Base-by-base conservation (phyloP, 2,329 filamentous ascomycete species). In the Fusarium algeriense region DNA sequence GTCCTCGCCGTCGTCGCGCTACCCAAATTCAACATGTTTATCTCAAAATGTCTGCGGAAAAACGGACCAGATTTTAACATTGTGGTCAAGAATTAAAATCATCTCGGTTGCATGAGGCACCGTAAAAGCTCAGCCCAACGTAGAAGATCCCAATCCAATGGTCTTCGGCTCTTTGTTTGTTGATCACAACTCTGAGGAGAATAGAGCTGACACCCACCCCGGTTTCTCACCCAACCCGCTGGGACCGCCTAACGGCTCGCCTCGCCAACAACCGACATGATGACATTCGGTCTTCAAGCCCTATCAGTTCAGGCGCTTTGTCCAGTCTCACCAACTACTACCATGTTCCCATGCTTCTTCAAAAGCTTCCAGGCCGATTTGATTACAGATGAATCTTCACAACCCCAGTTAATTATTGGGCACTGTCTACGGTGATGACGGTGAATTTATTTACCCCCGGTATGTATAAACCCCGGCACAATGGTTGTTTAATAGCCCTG, bases 241-340 rank as follows among this genome's bases (percentile, higher is more conserved):
- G 74, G 74, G 73, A 74, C 74, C 66, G 66, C 58, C 56, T 75
- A 64, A 64, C 70, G 73, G 74, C 74, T 76, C 74, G 73, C 74
- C 74, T 76, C 71, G 74, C 54, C 40, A 65, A 62, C 53, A 76
- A 67, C 73, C 74, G 74, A 76, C 64, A 76, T 76, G 71, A 76
- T 76, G 71, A 74, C 66, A 75, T 72, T 76, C 66, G 49, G 60
- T 61, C 59, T 43, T 67, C 43, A 34, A 62, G 64, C 73, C 73
- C 64, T 74, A 69, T 71, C 67, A 46, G 54, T 59, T 34, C 43
- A 63, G 57, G 38, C 57, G 41, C 52, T 58, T 45, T 54, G 49
- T 41, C 48, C 46, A 70, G 59, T 46, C 64, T 55, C 58, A 52
- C 30, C 41, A 20, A 28, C 43, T 67, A 19, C 41, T 30, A 41